Conservation (phyloP, 2,329 filamentous ascomycete species). For the Ascochyta lentis region DNA sequence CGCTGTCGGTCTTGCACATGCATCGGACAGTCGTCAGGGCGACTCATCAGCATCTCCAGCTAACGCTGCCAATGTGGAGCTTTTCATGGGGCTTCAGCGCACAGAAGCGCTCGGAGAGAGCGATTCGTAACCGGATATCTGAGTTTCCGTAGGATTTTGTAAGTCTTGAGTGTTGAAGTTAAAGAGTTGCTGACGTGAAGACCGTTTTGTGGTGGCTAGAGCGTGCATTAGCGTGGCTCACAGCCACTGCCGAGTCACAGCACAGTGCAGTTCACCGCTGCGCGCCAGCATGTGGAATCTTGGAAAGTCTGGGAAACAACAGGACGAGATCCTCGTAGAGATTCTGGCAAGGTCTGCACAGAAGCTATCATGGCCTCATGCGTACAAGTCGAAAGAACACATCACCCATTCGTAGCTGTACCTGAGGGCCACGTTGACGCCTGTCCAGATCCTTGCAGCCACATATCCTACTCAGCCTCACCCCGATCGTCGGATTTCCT, state of each 20-base stretch:
- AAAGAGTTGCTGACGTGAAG: conserved; percentile 12
- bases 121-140: conserved; percentile 25
- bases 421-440: neutral
- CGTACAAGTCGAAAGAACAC: neutral
- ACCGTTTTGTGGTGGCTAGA: conserved; percentile 17
- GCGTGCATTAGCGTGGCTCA: conserved; percentile 5
- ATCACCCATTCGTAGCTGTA: neutral
- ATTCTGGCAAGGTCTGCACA: neutral
- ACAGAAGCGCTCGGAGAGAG: conserved; percentile 10
- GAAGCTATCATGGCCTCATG: neutral
- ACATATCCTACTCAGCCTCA: conserved; percentile 1
- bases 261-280: neutral
- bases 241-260: neutral
- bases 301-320: neutral
- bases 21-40: conserved; percentile 1
- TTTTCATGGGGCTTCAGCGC: conserved; percentile 3
- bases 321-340: neutral
- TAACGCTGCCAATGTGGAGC: conserved; percentile 10
- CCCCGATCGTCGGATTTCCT: conserved; percentile 4
- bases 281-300: neutral
- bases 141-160: conserved; percentile 25
- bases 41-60: conserved; percentile 20
- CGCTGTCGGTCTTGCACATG: neutral
- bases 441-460: neutral
- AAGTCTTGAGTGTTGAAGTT: conserved; percentile 6